Evolutionary conservation across 495 filamentous ascomycete genomes (phyloP).

Genomic region (Amniculicola lignicola): DNA sequence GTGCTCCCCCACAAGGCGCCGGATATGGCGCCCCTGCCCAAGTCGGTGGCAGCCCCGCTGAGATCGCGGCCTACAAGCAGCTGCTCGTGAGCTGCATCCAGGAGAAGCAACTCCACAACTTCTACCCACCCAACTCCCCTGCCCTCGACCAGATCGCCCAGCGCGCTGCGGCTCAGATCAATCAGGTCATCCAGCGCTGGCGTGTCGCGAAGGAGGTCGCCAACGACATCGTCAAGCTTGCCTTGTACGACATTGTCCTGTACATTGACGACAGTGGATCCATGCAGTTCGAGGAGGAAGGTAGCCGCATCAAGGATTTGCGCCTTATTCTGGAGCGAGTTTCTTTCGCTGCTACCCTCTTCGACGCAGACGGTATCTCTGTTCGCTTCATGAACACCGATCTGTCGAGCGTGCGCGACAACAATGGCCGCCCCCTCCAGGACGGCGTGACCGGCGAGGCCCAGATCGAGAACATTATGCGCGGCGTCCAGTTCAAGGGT

Average conservation of each 20-base stretch:
- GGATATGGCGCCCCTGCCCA: slow-evolving; percentile 9
- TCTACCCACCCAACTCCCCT: slow-evolving; percentile 56
- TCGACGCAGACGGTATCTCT: slow-evolving; percentile 67
- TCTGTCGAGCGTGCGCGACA: slow-evolving; percentile 3
- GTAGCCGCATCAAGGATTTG: slow-evolving; percentile 64
- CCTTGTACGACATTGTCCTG: slow-evolving; percentile 63
- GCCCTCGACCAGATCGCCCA: slow-evolving; percentile 45
- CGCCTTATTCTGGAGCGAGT: slow-evolving; percentile 60
- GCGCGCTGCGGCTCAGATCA: slow-evolving; percentile 46
- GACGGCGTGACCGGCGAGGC: slow-evolving; percentile 57
- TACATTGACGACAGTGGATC: slow-evolving; percentile 74
- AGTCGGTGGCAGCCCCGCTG: slow-evolving; percentile 45
- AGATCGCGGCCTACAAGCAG: slow-evolving; percentile 53
- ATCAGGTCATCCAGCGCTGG: slow-evolving; percentile 54
- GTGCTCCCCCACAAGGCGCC: neutral
- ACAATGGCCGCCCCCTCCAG: slow-evolving; percentile 21
- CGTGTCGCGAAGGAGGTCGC: slow-evolving; percentile 59
- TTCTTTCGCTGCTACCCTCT: slow-evolving; percentile 62
- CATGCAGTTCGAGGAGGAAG: slow-evolving; percentile 64
- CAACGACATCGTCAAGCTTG: slow-evolving; percentile 64
- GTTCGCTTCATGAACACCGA: slow-evolving; percentile 69
- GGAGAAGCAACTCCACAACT: slow-evolving; percentile 55
- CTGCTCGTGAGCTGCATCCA: slow-evolving; percentile 53
- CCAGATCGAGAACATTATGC: slow-evolving; percentile 58
- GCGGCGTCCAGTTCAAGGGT: slow-evolving; percentile 60